Evolutionary conservation across 139 green algal genomes (phyloP).

Genomic region (Gonium pectorale): DNA sequence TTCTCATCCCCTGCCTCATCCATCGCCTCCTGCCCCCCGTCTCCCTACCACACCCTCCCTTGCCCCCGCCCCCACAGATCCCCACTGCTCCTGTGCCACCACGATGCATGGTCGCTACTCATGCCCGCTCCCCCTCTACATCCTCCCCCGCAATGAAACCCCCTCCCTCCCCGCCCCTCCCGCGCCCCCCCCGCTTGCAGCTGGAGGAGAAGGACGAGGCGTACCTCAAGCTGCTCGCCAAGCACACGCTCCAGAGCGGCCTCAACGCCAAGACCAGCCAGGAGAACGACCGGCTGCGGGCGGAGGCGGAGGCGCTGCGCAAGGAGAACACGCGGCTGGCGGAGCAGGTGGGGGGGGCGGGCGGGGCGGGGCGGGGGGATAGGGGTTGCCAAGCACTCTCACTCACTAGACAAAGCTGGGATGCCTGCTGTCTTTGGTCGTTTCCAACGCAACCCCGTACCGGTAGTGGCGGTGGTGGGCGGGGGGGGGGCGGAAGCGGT

Average conservation of each 20-base stretch:
- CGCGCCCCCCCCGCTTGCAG: neutral
- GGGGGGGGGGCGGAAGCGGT: neutral
- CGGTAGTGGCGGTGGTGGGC: too few species aligned
- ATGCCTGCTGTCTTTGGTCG: too few species aligned
- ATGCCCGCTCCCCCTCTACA: too few species aligned
- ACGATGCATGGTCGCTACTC: too few species aligned
- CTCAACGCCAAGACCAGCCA: conserved; percentile 47
- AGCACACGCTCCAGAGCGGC: conserved; percentile 52
- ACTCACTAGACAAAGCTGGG: too few species aligned
- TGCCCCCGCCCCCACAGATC: neutral
- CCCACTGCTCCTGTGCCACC: too few species aligned
- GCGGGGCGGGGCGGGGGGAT: too few species aligned
- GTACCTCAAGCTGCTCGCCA: conserved; percentile 56
- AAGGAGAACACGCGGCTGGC: conserved; percentile 46
- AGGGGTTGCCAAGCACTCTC: too few species aligned
- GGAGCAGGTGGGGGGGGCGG: conserved; percentile 38
- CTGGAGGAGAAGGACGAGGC: conserved; percentile 52
- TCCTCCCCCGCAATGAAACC: neutral
- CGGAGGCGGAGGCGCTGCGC: conserved; percentile 20
- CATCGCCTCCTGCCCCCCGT: neutral
- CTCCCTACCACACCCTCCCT: neutral
- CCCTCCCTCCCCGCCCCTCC: neutral
- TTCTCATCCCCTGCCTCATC: neutral
- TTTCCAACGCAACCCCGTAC: too few species aligned
- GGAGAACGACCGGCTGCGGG: conserved; percentile 31